Evolutionary conservation across 352 stramenopile species (phyloP), one percentile per base, ranked within the genome.

Genomic region (Phytophthora ramorum): DNA sequence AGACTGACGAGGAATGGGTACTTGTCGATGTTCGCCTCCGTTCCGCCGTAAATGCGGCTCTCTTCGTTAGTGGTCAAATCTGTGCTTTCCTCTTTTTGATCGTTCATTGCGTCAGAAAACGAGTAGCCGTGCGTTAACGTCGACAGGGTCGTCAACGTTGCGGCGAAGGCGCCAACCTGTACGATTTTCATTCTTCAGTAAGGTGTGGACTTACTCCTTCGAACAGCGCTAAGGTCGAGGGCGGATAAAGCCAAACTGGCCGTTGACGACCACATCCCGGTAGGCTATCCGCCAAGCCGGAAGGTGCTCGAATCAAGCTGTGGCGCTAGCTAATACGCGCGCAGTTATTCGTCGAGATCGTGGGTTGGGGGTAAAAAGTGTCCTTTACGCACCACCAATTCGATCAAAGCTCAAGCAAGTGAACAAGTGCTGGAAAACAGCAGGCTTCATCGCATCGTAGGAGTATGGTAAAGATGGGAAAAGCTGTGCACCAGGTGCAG

Each of bases 1-100:
- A 91, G 52, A 53, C 73, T 82, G 54, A 71, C 78, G 30, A 86
- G 79, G 71, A 75, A 91, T 64, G 79, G 77, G 52, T 74, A 87
- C 37, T 79, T 67, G 19, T 66, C 56, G 20, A 71, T 64, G 8
- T 71, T 57, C 2, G 37, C 48, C 4, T 70, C 61, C 7, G 44
- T 17, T 3, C 55, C 55, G 2, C 52, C 61, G 16, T 48, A 66
- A 54, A 63, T 71, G 34, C 76, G 78, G 32, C 24, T 72, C 26
- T 72, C 63, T 35, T 71, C 62, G 22, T 75, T 71, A 1, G 30
- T 46, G 16, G 67, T 64, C 20, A 75, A 55, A 17, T 43, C 62
- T 5, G 58, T 67, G 56, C 44, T 67, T 24, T 63, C 51, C n/a
- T 43, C 19, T 24, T 26, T 46, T 7, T 26, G 24, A 28, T 5